Evolutionary conservation across 108 stramenopile species (phyloP).

Genomic region (Bacterosira constricta): DNA sequence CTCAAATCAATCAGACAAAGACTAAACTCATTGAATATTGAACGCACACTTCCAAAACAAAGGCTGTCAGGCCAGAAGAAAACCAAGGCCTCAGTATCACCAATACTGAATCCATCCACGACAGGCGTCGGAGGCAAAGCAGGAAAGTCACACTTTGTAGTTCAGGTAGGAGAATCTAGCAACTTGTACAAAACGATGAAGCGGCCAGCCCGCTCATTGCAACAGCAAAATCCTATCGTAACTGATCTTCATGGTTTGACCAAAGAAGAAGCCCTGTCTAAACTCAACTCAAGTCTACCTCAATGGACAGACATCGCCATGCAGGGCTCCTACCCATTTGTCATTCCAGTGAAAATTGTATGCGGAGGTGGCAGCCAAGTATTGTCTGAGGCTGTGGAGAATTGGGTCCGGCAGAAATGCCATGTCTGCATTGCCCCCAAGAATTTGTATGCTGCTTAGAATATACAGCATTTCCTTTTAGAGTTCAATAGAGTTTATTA

Average conservation of each 20-base stretch:
- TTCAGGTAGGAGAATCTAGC: slow-evolving; percentile 19
- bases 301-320: slow-evolving; percentile 19
- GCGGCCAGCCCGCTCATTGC: neutral
- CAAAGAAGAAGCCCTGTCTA: slow-evolving; percentile 5
- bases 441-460: too few relatives aligned
- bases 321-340: slow-evolving; percentile 21
- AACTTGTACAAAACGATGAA: slow-evolving; percentile 36
- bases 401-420: slow-evolving; percentile 13
- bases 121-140: slow-evolving; percentile 17
- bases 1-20: slow-evolving; percentile 15
- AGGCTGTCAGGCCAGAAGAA: neutral
- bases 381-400: slow-evolving; percentile 13
- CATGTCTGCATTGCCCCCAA: slow-evolving; percentile 25
- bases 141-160: slow-evolving; percentile 9
- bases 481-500: too few relatives aligned
- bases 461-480: too few relatives aligned
- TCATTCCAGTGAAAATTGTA: slow-evolving; percentile 4
- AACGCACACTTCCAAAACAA: neutral
- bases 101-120: neutral
- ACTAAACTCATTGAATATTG: slow-evolving; percentile 8
- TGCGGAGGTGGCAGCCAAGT: slow-evolving; percentile 28
- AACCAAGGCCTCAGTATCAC: neutral
- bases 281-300: slow-evolving; percentile 13
- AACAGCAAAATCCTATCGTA: neutral
- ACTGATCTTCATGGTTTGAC: slow-evolving; percentile 18